Evolutionary conservation across 495 filamentous ascomycete species (phyloP), one percentile per base, ranked within the genome.

Genomic region (Evernia prunastri): DNA sequence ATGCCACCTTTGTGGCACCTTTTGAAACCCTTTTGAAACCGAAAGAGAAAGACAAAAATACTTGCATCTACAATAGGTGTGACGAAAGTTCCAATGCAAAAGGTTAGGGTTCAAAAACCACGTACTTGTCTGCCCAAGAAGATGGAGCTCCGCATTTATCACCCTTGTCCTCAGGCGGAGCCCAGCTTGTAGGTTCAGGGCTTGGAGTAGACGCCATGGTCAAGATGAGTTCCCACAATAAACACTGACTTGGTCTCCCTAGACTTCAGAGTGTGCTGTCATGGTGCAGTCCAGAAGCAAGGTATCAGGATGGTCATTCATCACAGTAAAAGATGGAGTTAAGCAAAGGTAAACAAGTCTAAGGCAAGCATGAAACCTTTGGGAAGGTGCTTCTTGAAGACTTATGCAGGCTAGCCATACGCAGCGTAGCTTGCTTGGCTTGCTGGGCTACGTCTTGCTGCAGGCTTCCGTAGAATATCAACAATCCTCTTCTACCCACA

Each of bases 131-230:
- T 20, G 51, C 51, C 51, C 51, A 54, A 20, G 27, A 54, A 1
- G 51, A 6, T 7, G 51, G 51, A 20, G 51, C 51, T 33, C 51
- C 51, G 29, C 51, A 54, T 54, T 54, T 54, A 11, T 54, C 51
- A 33, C 51, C 33, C 1, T 54, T 33, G 29, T 29, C 29, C 33
- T 54, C 27, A 7, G 51, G 29, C 9, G 29, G 51, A 18, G 29
- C 23, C 51, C 51, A 33, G 29, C 29, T 13, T 0, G 51, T 20
- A 54, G 51, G 29, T 18, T 54, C 51, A 54, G 51, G 33, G 51
- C 29, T n/a, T 31, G 51, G 7, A 53, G 49, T 53, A 29, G 51
- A 54, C 7, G 51, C 15, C 51, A 54, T 54, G 18, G 51, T 54
- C 51, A 54, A 33, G 51, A 33, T 33, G 27, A 54, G 51, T 54